Evolutionary conservation across 2,329 filamentous ascomycete genomes (phyloP).

Genomic region (Ophiostoma montium): DNA sequence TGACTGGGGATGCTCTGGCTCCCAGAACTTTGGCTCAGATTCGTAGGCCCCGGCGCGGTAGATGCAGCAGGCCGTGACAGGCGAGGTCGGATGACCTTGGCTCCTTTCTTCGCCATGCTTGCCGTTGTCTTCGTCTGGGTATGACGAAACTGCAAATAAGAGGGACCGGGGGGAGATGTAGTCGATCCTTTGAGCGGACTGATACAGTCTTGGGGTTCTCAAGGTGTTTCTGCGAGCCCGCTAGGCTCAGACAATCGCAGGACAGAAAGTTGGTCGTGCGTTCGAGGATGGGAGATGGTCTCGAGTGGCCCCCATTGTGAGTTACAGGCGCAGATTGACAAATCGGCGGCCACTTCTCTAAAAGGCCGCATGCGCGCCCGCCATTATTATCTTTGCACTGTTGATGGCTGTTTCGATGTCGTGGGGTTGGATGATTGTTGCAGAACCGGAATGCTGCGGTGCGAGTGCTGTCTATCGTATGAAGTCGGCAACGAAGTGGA

Average conservation of each 20-base stretch:
- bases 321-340: constrained; percentile 21
- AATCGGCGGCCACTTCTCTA: constrained; percentile 39
- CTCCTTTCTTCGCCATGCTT: constrained; percentile 6
- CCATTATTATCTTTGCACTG: constrained; percentile 23
- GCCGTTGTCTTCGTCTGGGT: background rate
- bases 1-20: constrained; percentile 6
- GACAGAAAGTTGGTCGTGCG: background rate
- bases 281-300: background rate
- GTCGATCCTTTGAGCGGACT: background rate
- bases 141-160: background rate
- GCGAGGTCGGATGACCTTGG: constrained; percentile 15
- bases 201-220: background rate
- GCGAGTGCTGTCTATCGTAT: background rate
- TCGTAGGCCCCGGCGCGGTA: constrained; percentile 17
- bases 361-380: constrained; percentile 29
- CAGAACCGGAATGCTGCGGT: background rate
- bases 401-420: no score
- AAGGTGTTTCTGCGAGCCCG: no score
- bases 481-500: background rate
- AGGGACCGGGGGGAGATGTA: background rate
- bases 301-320: constrained; percentile 43
- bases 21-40: constrained; percentile 18
- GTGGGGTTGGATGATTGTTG: constrained; percentile 11
- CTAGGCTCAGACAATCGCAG: background rate
- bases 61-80: constrained; percentile 19